Base-by-base conservation (phyloP, 2,329 filamentous ascomycete species). In the Paecilomyces variotii region DNA sequence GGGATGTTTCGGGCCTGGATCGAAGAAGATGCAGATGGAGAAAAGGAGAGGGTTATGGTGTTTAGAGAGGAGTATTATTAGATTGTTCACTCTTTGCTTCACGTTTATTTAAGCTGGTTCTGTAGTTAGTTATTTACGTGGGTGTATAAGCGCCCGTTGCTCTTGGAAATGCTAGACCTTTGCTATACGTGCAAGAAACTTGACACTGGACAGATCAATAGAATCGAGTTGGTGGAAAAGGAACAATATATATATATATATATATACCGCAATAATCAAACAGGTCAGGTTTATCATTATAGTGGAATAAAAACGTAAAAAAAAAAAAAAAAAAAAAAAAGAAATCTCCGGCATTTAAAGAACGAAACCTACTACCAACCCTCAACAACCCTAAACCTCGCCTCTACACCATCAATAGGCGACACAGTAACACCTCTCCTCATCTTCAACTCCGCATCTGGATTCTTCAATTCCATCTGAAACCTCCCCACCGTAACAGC, bases 1-100 rank as follows among this genome's bases (percentile, higher is more conserved):
- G 91, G 91, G 0, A 92, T 96, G 89, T 94, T 91, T 68, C 82
- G 91, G 24, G 90, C 90, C 0, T 93, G 88, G 76, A 76, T 80
- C 55, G 79, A 82, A 58, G 72, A 76, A 54, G 67, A 70, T 25
- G 63, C 57, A 10, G 56, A 68, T 3, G 62, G 63, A 34, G 70
- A 74, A 11, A 56, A 64, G 25, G 74, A 77, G 61, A 68, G 64
- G 54, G 70, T 78, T 12, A 78, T 78, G 75, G 76, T 78, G 1
- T 79, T 78, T 58, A 70, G 68, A 57, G 74, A 74, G 30, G 70
- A 75, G 52, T 76, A 77, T 60, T 50, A 59, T 51, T 67, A 64
- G 60, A 32, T 1, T 19, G 14, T 6, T 52, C 10, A 0, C 25
- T n/a, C 3, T 26, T 52, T 28, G 19, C 12, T 52, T 26, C 4